Conservation (phyloP, 2,329 filamentous ascomycete genomes). For the Aspergillus melleus region DNA sequence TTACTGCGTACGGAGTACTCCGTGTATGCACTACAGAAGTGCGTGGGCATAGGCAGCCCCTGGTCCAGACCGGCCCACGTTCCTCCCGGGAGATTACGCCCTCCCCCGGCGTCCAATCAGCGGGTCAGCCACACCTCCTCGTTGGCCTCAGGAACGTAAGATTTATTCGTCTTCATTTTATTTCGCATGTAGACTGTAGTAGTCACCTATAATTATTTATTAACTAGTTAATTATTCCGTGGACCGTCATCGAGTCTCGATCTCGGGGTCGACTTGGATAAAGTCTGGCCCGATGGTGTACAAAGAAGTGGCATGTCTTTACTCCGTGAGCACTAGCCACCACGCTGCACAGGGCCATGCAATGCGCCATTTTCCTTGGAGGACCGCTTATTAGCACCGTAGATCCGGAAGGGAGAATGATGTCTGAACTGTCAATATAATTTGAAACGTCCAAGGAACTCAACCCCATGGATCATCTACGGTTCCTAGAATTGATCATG, state of each 20-base stretch:
- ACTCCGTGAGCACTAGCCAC: neutral
- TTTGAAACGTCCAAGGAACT: neutral
- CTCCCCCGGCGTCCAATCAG: slow-evolving; percentile 14
- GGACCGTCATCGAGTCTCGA: neutral
- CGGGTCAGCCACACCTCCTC: neutral
- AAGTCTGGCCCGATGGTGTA: no score
- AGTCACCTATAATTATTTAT: no score
- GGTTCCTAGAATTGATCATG: neutral
- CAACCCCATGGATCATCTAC: neutral
- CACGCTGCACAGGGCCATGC: neutral
- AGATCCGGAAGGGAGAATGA: no score
- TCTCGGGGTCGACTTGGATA: no score
- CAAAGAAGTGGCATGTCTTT: neutral
- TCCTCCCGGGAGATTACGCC: slow-evolving; percentile 19
- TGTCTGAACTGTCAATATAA: no score
- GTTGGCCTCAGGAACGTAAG: slow-evolving; percentile 7
- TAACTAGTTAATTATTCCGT: no score
- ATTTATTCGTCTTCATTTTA: no score
- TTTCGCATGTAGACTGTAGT: no score
- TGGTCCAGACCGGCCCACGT: slow-evolving; percentile 20
- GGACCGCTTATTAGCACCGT: no score
- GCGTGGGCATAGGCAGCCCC: slow-evolving; percentile 1
- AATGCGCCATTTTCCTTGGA: neutral
- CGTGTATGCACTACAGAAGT: no score
- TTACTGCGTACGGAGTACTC: no score